Conservation (phyloP, 2,329 filamentous ascomycete species). For the Alternaria infectoria region DNA sequence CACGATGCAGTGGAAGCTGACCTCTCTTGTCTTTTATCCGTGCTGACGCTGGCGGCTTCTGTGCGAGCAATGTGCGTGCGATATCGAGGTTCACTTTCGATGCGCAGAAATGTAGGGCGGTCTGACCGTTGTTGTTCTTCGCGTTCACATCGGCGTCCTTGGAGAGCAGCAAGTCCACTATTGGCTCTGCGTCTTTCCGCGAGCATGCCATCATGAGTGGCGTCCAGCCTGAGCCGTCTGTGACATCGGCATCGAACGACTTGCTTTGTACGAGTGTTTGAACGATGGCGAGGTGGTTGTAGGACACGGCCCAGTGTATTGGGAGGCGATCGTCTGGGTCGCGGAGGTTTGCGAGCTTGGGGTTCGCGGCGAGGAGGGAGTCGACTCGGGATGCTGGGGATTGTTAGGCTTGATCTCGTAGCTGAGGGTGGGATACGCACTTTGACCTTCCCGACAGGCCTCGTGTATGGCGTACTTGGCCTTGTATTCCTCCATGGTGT, state of each 20-base stretch:
- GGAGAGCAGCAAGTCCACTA: conserved; percentile 71
- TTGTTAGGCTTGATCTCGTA: conserved; percentile 66
- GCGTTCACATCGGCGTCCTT: conserved; percentile 75
- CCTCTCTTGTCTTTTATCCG: conserved; percentile 83
- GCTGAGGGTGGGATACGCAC: conserved; percentile 57
- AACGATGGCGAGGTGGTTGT: conserved; percentile 78
- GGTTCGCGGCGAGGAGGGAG: conserved; percentile 77
- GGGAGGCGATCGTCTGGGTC: conserved; percentile 90
- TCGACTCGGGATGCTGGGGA: conserved; percentile 71
- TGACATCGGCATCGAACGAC: conserved; percentile 82
- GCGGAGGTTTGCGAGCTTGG: conserved; percentile 72
- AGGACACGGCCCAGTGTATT: conserved; percentile 92
- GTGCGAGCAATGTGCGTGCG: conserved; percentile 75
- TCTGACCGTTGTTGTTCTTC: conserved; percentile 76
- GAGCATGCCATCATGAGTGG: conserved; percentile 83
- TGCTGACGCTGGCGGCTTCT: conserved; percentile 71
- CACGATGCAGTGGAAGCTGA: conserved; percentile 90
- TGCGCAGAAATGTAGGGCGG: conserved; percentile 86
- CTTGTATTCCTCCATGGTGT: conserved; percentile 38
- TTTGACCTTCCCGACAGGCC: conserved; percentile 81
- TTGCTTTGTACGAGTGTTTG: conserved; percentile 72
- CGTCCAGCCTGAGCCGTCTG: conserved; percentile 83
- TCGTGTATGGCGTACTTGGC: conserved; percentile 85
- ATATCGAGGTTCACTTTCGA: conserved; percentile 88
- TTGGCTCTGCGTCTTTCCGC: conserved; percentile 71